Conservation (phyloP, 768 basidiomycete genomes). For the Rhodotorula graminis region DNA sequence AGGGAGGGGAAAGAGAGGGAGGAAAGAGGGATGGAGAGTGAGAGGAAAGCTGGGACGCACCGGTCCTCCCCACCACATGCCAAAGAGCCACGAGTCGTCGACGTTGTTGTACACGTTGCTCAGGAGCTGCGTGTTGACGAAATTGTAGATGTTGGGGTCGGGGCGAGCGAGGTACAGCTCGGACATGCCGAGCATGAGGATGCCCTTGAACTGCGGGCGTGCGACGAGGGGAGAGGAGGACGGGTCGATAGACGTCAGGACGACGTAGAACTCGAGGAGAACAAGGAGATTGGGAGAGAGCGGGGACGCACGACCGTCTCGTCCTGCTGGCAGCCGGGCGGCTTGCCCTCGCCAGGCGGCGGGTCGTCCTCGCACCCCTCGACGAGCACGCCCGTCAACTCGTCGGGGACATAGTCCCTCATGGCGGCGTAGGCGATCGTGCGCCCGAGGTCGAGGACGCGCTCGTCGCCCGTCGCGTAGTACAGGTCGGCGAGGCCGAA, state of each 20-base stretch:
- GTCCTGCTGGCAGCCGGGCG: slow-evolving; percentile 23
- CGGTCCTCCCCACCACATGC: slow-evolving; percentile 22
- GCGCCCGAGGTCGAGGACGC: slow-evolving; percentile 15
- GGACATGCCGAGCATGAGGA: slow-evolving; percentile 19
- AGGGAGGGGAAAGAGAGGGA: background rate
- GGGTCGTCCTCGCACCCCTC: slow-evolving; percentile 22
- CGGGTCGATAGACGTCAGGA: background rate
- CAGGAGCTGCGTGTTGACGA: slow-evolving; percentile 26
- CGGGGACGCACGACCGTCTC: slow-evolving; percentile 16
- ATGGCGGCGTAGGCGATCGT: slow-evolving; percentile 25
- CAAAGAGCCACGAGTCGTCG: slow-evolving; percentile 25
- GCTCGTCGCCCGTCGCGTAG: slow-evolving; percentile 15
- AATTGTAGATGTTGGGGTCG: slow-evolving; percentile 29
- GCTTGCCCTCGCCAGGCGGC: slow-evolving; percentile 1
- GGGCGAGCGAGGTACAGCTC: slow-evolving; percentile 24
- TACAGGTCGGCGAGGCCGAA: slow-evolving; percentile 21
- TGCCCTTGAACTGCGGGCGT: slow-evolving; percentile 24
- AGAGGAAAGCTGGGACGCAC: background rate
- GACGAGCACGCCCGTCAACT: slow-evolving; percentile 2
- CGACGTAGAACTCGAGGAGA: too few species aligned
- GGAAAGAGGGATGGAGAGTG: background rate
- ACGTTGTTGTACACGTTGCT: slow-evolving; percentile 20
- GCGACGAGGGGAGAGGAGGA: too few species aligned
- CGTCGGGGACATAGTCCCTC: slow-evolving; percentile 7
- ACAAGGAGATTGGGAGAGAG: too few species aligned